Evolutionary conservation across 768 basidiomycete genomes (phyloP).

Genomic region (Pulveroboletus ravenelii): DNA sequence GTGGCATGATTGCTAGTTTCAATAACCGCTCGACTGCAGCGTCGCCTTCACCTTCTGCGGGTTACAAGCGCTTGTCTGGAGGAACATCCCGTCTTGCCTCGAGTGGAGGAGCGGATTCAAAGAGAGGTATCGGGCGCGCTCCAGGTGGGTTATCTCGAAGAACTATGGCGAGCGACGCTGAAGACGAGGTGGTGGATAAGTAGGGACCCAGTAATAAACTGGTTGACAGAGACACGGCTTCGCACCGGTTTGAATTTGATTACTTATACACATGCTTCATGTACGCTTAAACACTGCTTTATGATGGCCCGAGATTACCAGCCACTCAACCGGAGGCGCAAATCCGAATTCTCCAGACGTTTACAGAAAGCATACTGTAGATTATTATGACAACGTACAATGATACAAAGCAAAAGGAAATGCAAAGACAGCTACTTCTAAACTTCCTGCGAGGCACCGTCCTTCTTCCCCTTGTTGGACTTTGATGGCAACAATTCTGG

Average conservation of each 20-base stretch:
- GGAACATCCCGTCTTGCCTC: constrained; percentile 14
- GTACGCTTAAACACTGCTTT: neutral
- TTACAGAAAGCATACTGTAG: constrained; percentile 29
- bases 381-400: constrained; percentile 25
- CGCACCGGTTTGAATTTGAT: neutral
- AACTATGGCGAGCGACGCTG: constrained; percentile 81
- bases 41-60: constrained; percentile 37
- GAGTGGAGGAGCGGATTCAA: constrained; percentile 10
- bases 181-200: constrained; percentile 59
- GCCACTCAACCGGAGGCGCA: too few species aligned
- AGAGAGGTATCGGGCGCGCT: constrained; percentile 43
- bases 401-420: constrained; percentile 21
- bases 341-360: neutral
- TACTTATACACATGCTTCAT: neutral
- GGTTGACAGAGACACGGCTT: neutral
- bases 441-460: constrained; percentile 47
- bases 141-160: constrained; percentile 57
- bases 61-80: constrained; percentile 45
- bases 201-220: neutral
- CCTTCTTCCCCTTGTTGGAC: constrained; percentile 45
- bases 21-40: constrained; percentile 43
- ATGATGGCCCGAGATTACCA: neutral
- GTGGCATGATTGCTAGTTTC: constrained; percentile 52
- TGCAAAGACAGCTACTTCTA: constrained; percentile 23
- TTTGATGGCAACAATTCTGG: constrained; percentile 44